Evolutionary conservation across 1,284 basidiomycete genomes (phyloP), one percentile per base, ranked within the genome.

Genomic region (Puccinia coronata): DNA sequence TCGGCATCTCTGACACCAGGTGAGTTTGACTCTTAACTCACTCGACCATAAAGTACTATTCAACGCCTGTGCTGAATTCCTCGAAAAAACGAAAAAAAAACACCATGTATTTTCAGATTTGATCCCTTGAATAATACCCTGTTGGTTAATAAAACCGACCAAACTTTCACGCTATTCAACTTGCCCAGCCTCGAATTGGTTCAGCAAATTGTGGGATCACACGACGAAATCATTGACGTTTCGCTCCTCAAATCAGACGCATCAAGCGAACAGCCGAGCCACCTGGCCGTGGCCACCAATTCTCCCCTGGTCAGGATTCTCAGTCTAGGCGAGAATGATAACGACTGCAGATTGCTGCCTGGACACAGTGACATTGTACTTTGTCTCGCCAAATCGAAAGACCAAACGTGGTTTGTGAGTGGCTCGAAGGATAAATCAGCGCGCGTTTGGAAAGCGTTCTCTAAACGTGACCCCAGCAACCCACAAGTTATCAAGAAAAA

Each of bases 181-280:
- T 87, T 95, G 11, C 86, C 88, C 9, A 89, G 90, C 0, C 89
- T 89, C 65, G 87, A 89, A 14, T 87, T 93, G 41, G 88, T 89
- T n/a, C 91, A 92, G n/a, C 96, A 98, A 84, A 87, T 99, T 82
- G 91, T 99, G 82, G 97, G 97, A 0, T 99, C 93, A 89, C 98
- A 99, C 86, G 97, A 99, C 87, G 96, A 99, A 86, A 95, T 99
- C 83, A 93, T 98, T 72, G 96, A 98, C 84, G 90, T 91, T 12
- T 88, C 90, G 28, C 94, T 94, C 87, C 88, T 99, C 82, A 82
- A 84, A 8, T 55, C 70, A 72, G 82, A 86, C 4, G 82, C 86
- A 0, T 86, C 89, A 75, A 9, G 41, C 14, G 41, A 74, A 53
- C 43, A 72, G 31, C 91, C 93, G 84, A 90, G 91, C 0, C 92